Conservation (phyloP, 441 rosid species). For the Aquilaria agallochum region DNA sequence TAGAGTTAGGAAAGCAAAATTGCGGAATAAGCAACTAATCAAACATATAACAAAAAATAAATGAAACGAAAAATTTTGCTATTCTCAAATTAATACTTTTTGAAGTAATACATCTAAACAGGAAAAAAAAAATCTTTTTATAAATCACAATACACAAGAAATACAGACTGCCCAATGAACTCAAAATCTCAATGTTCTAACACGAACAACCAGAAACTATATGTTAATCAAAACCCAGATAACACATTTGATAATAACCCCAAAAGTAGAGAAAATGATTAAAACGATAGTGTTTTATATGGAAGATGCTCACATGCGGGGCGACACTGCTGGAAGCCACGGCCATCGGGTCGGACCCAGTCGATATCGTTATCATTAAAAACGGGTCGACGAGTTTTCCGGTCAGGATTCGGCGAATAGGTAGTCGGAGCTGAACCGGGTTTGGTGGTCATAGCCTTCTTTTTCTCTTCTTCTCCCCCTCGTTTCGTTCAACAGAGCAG, state of each 20-base stretch:
- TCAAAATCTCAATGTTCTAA: too few species aligned
- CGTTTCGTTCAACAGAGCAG: background rate
- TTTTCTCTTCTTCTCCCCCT: background rate
- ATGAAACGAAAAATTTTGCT: too few species aligned
- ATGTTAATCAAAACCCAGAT: too few species aligned
- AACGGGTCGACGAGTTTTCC: slow-evolving; percentile 35
- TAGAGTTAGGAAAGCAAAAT: too few species aligned
- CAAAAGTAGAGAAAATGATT: background rate
- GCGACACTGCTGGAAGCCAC: slow-evolving; percentile 84
- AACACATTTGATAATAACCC: background rate
- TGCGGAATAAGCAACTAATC: background rate
- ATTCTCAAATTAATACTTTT: too few species aligned
- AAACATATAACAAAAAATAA: too few species aligned
- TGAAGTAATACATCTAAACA: too few species aligned
- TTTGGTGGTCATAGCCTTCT: slow-evolving; percentile 45
- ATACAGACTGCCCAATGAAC: background rate
- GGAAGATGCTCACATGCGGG: slow-evolving; percentile 63
- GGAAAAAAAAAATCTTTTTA: background rate
- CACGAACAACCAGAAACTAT: background rate
- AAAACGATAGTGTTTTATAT: too few species aligned
- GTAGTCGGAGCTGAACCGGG: slow-evolving; percentile 48
- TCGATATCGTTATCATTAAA: slow-evolving; percentile 56
- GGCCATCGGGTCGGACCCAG: slow-evolving; percentile 92
- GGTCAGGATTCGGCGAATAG: slow-evolving; percentile 49
- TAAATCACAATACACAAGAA: slow-evolving; percentile 4